Evolutionary conservation across 1,284 basidiomycete genomes (phyloP), one percentile per base, ranked within the genome.

Genomic region (Waitea zeae): DNA sequence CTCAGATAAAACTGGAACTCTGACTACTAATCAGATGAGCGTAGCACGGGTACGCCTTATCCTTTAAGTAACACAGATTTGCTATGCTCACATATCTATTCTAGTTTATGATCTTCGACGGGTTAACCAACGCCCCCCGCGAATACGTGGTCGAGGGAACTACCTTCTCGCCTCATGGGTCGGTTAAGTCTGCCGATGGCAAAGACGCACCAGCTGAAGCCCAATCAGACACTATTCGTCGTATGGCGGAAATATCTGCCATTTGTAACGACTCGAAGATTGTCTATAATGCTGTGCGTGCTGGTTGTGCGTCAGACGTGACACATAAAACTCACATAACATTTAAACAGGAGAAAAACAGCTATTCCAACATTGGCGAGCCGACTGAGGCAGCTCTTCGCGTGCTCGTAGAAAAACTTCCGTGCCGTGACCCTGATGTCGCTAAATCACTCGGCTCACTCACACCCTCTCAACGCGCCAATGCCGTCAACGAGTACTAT

Each of bases 21-120:
- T 96, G 44, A 95, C 90, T 3, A 95, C 88, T 12, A 95, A 90
- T 56, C 88, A 95, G 51, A 95, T 96, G 90, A 84, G 83, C 45
- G 84, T 95, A 13, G 77, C 86, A 20, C 74, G 70, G 55, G 84
- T 84, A 49, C 37, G 66, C 59, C 2, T n/a, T 33, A n/a, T n/a
- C n/a, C 27, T 3, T 20, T 26, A 7, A 26, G 9, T 26, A 26
- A 9, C 7, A 7, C 24, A 26, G 24, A 9, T 26, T 36, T 40
- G 15, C 18, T 35, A n/a, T n/a, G n/a, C n/a, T 22, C 24, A 38
- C 38, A 26, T 15, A 6, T 33, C 20, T 29, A 12, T 29, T 36
- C 13, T 39, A 87, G 80, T 89, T 93, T 59, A 54, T 80, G 22
- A 67, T 86, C 14, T 61, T 88, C 35, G 71, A 79, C 41, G 59